A percentile compares a stretch with the other conserved stretches of the same genome.
phyloP scores from a whole-genome alignment of 805 yeast genomes.

The Yamadazyma takamatsuzukensis region DNA sequence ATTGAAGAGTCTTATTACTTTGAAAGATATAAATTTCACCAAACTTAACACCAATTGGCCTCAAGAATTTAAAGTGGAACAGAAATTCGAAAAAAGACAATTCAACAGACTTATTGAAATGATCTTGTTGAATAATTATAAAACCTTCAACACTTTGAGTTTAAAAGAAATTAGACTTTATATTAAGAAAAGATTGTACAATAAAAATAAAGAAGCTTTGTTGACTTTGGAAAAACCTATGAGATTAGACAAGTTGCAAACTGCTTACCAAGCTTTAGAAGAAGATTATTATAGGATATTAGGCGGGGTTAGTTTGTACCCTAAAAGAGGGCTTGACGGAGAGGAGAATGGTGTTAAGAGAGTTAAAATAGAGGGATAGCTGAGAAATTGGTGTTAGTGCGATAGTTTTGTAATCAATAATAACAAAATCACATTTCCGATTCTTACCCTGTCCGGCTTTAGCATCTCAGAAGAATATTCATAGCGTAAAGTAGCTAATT shows the following conservation, averaged over 20 bases:
- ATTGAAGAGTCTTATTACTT: constrained; percentile 14
- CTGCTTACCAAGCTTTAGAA: constrained; percentile 65
- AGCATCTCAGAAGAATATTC: too few relatives aligned
- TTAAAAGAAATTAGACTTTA: constrained; percentile 47
- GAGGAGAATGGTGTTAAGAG: constrained; percentile 1
- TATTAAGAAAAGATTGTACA: constrained; percentile 72
- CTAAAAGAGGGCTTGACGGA: constrained; percentile 3
- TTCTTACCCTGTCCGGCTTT: too few relatives aligned
- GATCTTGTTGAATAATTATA: constrained; percentile 47
- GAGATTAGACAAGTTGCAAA: constrained; percentile 67
- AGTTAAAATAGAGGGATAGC: too few relatives aligned
- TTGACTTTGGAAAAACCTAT: constrained; percentile 59
- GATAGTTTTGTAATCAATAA: too few relatives aligned
- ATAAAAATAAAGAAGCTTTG: constrained; percentile 78
- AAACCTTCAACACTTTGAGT: constrained; percentile 20
- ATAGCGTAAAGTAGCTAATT: too few relatives aligned
- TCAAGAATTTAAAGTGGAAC: constrained; percentile 29
- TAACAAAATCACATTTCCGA: too few relatives aligned
- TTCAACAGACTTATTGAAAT: constrained; percentile 75
- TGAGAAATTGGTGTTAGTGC: too few relatives aligned
- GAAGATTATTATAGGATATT: constrained; percentile 68
- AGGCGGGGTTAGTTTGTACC: constrained; percentile 18
- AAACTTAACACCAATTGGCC: constrained; percentile 33
- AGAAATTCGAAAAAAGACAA: constrained; percentile 75
- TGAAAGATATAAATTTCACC: constrained; percentile 23